Evolutionary conservation across 352 stramenopile species (phyloP).

Genomic region (Globisporangium sylvaticum): DNA sequence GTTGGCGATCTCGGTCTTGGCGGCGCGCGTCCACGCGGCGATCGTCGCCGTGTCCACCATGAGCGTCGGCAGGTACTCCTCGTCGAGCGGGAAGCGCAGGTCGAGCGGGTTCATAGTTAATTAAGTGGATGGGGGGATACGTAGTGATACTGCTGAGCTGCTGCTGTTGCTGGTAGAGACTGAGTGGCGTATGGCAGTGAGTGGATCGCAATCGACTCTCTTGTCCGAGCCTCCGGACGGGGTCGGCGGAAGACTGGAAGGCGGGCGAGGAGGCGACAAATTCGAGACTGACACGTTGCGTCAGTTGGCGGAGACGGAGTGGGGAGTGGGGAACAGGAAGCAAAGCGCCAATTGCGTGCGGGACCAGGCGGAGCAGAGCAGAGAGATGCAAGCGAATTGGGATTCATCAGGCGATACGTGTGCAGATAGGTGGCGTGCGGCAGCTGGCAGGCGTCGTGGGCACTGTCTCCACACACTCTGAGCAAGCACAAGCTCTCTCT

Average conservation of each 20-base stretch:
- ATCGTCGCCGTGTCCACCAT: constrained; percentile 15
- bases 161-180: neutral
- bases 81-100: constrained; percentile 13
- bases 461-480: neutral
- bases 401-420: neutral
- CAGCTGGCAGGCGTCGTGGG: neutral
- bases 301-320: neutral
- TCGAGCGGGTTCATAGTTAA: constrained; percentile 11
- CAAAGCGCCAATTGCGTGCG: neutral
- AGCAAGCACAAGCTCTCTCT: too few species aligned
- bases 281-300: neutral
- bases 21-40: constrained; percentile 26
- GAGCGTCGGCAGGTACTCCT: constrained; percentile 4
- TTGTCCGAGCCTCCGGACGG: neutral
- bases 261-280: neutral
- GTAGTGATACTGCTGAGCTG: neutral
- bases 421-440: neutral
- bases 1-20: constrained; percentile 29
- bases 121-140: neutral
- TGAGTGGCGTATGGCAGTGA: neutral
- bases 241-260: neutral
- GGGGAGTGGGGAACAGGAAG: neutral
- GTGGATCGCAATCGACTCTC: neutral
- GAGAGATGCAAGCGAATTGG: neutral
- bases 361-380: neutral